A percentile compares a stretch with the other conserved stretches of the same genome.
phyloP scores from a whole-genome alignment of 139 green algal genomes.

The Bryopsis sp. region DNA sequence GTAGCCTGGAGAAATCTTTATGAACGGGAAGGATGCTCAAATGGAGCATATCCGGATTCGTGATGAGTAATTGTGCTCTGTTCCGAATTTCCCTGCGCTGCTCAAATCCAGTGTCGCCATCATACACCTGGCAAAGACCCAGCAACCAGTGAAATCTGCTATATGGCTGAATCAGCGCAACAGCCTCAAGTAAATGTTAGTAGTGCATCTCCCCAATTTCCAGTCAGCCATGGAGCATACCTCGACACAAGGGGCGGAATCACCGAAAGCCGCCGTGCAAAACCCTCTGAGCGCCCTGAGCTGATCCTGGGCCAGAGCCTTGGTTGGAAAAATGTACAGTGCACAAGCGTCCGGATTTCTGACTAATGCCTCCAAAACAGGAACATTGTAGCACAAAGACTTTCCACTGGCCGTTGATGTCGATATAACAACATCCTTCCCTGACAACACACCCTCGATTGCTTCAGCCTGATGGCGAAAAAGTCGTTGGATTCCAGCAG shows the following conservation, averaged over 20 bases:
- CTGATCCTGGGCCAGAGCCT: conserved; percentile 83
- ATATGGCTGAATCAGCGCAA: not conserved
- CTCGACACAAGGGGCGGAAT: too few relatives aligned
- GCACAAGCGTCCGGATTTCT: conserved; percentile 45
- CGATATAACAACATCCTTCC: conserved; percentile 63
- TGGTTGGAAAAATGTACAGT: conserved; percentile 94
- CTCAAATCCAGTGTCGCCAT: conserved; percentile 67
- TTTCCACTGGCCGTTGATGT: conserved; percentile 91
- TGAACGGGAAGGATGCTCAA: conserved; percentile 70
- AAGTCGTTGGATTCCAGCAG: conserved; percentile 31
- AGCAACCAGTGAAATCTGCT: too few relatives aligned
- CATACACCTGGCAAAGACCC: too few relatives aligned
- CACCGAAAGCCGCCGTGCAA: not conserved
- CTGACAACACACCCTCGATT: conserved; percentile 39
- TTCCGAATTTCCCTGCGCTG: conserved; percentile 25
- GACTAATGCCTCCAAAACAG: conserved; percentile 45
- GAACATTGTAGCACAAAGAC: conserved; percentile 82
- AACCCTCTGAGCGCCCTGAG: conserved; percentile 47
- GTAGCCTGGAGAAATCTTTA: too few relatives aligned
- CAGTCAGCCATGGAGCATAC: too few relatives aligned
- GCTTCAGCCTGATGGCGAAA: conserved; percentile 49
- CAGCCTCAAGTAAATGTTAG: not conserved
- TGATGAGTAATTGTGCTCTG: conserved; percentile 59
- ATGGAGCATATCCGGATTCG: conserved; percentile 98
- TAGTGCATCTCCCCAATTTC: too few relatives aligned